Percentiles rank a stretch among this genome's conserved stretches.
Evolutionary conservation across 1,139 yeast species (phyloP).

Genomic region (Pichia sp.): DNA sequence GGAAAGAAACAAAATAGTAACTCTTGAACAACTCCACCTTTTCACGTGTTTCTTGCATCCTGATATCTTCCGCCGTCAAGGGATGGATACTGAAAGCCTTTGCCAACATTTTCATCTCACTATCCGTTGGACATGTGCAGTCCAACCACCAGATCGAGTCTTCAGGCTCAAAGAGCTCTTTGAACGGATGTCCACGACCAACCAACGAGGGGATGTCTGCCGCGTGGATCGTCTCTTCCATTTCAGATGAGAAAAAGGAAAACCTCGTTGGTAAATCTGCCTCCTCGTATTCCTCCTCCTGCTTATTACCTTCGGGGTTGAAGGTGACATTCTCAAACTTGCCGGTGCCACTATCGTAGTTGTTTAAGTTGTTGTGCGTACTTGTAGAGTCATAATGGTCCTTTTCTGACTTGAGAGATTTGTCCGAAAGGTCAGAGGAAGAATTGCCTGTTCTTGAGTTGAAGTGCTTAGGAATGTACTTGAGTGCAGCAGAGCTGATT

Average conservation of each 20-base stretch:
- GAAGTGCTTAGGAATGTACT: slow-evolving; percentile 47
- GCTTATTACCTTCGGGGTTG: slow-evolving; percentile 12
- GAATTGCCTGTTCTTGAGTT: neutral
- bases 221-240: slow-evolving; percentile 85
- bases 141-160: slow-evolving; percentile 76
- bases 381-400: neutral
- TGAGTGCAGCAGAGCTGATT: slow-evolving; percentile 50
- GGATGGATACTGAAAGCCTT: slow-evolving; percentile 78
- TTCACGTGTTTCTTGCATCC: slow-evolving; percentile 83
- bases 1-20: slow-evolving; percentile 79
- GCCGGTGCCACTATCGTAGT: neutral
- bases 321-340: slow-evolving; percentile 14
- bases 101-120: slow-evolving; percentile 35
- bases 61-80: slow-evolving; percentile 77
- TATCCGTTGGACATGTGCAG: slow-evolving; percentile 38
- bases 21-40: slow-evolving; percentile 72
- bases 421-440: slow-evolving; percentile 14
- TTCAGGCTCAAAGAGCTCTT: slow-evolving; percentile 58
- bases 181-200: slow-evolving; percentile 58
- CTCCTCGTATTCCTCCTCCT: slow-evolving; percentile 14
- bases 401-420: slow-evolving; percentile 3
- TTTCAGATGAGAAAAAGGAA: slow-evolving; percentile 74
- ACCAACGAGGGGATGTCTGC: slow-evolving; percentile 78
- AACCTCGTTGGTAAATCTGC: slow-evolving; percentile 60
- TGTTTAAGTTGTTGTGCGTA: neutral